These are phyloP conservation scores for Aspergillus ochraceoroseus DNA, from an alignment of 2,329 filamentous ascomycete species.

Conservation along the genomic window DNA sequence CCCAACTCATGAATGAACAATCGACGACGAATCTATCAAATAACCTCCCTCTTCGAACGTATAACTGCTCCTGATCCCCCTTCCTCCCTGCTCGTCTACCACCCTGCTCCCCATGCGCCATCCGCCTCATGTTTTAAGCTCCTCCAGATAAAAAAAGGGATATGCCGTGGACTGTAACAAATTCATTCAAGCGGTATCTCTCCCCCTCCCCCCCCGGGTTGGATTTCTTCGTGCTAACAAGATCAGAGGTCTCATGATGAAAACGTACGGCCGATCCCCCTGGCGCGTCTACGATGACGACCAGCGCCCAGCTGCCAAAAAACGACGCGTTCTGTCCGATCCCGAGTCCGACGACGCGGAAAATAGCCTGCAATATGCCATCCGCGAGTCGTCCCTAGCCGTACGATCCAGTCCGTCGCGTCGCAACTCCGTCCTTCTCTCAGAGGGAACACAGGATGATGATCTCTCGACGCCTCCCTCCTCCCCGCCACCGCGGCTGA, in stretches of 20 bases:
- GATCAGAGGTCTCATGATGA: slow-evolving; percentile 48
- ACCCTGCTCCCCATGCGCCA: not conserved
- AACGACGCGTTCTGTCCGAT: slow-evolving; percentile 41
- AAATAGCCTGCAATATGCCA: slow-evolving; percentile 46
- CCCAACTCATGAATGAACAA: slow-evolving; percentile 10
- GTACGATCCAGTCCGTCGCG: slow-evolving; percentile 46
- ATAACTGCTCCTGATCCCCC: not conserved
- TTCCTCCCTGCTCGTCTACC: not conserved
- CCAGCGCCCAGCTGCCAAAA: slow-evolving; percentile 41
- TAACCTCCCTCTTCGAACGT: not conserved
- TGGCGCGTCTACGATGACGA: slow-evolving; percentile 48
- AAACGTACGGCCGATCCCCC: slow-evolving; percentile 47
- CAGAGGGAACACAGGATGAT: slow-evolving; percentile 42
- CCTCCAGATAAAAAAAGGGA: slow-evolving; percentile 27
- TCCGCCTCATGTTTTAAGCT: slow-evolving; percentile 14
- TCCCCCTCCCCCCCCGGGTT: slow-evolving; percentile 2
- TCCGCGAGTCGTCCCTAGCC: slow-evolving; percentile 46
- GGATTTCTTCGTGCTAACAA: slow-evolving; percentile 5
- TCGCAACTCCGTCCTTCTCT: slow-evolving; percentile 44
- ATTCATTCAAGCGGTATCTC: slow-evolving; percentile 48
- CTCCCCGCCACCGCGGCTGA: slow-evolving; percentile 47
- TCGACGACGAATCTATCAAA: not conserved
- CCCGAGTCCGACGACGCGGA: slow-evolving; percentile 42
- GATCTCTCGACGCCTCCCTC: slow-evolving; percentile 50
- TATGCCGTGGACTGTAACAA: slow-evolving; percentile 50